phyloP scores from a whole-genome alignment of 2,329 filamentous ascomycete species.

The Dactylellina parvicollis region DNA sequence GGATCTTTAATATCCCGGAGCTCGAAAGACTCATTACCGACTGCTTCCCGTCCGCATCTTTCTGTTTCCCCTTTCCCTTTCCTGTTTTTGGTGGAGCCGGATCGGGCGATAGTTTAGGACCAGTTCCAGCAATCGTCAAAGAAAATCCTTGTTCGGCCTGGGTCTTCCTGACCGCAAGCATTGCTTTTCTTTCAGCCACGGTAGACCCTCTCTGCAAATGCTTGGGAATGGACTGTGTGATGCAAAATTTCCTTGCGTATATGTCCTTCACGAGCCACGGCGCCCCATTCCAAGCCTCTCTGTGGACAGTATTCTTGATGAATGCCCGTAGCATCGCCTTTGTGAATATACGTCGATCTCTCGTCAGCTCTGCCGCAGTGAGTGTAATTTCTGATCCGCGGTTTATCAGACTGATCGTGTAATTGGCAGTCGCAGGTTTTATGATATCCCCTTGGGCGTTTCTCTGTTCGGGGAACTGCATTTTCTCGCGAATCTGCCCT shows the following conservation, averaged over 20 bases:
- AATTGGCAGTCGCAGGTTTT: conserved; percentile 77
- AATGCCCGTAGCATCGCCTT: conserved; percentile 94
- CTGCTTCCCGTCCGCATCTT: conserved; percentile 39
- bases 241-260: conserved; percentile 83
- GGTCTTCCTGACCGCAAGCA: conserved; percentile 73
- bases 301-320: conserved; percentile 90
- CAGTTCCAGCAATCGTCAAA: conserved; percentile 45
- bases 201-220: conserved; percentile 84
- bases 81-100: conserved; percentile 29
- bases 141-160: conserved; percentile 49
- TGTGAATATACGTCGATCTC: conserved; percentile 91
- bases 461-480: conserved; percentile 72
- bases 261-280: conserved; percentile 93
- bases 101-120: conserved; percentile 42
- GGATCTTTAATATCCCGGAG: conserved; percentile 34
- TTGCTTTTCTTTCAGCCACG: conserved; percentile 78
- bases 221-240: conserved; percentile 84
- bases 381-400: conserved; percentile 74
- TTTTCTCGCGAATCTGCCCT: conserved; percentile 85
- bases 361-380: conserved; percentile 71
- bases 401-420: conserved; percentile 79
- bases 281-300: conserved; percentile 94
- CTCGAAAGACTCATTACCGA: conserved; percentile 21
- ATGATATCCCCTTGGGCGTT: conserved; percentile 59
- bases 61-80: conserved; percentile 41